Conservation (phyloP, 129 eudicot genomes). For the Helichrysum umbraculigerum region DNA sequence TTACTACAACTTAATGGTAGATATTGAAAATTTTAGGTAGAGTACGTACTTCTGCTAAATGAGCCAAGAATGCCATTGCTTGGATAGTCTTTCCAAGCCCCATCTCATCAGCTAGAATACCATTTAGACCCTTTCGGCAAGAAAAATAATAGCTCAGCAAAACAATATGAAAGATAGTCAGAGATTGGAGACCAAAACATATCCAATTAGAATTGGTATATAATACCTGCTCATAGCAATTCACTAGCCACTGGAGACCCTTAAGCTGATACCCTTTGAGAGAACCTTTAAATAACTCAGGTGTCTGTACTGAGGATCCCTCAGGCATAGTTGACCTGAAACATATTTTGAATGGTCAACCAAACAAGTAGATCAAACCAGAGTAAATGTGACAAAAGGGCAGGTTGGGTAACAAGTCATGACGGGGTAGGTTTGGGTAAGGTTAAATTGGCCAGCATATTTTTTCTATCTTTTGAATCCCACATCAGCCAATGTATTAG, state of each 20-base stretch:
- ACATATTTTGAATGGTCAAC: neutral
- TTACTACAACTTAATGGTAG: conserved; percentile 1
- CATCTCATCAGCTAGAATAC: conserved; percentile 96
- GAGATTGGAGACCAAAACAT: neutral
- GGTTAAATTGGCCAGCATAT: no score
- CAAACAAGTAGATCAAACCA: neutral
- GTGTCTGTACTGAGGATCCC: conserved; percentile 78
- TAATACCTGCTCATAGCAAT: conserved; percentile 86
- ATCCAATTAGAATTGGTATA: neutral
- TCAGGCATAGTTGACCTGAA: conserved; percentile 86
- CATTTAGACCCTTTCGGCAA: conserved; percentile 68
- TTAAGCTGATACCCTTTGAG: conserved; percentile 84
- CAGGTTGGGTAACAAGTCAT: no score
- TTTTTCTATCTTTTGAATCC: no score
- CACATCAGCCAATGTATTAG: no score
- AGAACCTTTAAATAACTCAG: conserved; percentile 72
- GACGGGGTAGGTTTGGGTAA: no score
- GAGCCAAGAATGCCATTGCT: conserved; percentile 95
- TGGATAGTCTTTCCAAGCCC: conserved; percentile 92
- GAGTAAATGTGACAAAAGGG: neutral
- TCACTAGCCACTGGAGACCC: conserved; percentile 94
- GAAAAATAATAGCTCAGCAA: conserved; percentile 7
- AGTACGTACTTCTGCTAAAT: conserved; percentile 75
- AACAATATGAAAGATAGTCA: neutral
- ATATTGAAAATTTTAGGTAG: neutral